Conservation (phyloP, 208 protist genomes). For the Willaertia magna region DNA sequence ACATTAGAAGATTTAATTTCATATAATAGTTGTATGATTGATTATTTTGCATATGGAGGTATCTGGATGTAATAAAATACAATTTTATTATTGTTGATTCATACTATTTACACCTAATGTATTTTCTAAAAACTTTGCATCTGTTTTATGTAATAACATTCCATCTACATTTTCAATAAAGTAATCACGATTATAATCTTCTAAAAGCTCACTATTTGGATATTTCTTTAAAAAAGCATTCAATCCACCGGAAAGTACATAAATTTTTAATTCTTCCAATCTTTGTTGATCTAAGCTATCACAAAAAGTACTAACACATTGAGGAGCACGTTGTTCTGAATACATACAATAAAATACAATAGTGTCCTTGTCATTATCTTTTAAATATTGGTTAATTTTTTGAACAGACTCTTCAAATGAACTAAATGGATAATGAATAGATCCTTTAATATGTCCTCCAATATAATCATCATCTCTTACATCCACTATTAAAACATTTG, state of each 20-base stretch:
- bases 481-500: neutral
- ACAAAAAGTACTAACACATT: neutral
- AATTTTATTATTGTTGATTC: too few relatives aligned
- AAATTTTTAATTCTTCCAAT: neutral
- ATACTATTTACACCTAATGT: too few relatives aligned
- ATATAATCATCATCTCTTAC: neutral
- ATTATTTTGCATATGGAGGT: neutral
- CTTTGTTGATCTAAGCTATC: neutral
- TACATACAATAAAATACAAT: neutral
- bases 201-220: neutral
- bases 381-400: too few relatives aligned
- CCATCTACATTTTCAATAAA: neutral
- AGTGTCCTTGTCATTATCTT: neutral
- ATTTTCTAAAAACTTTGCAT: neutral
- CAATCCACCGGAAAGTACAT: neutral
- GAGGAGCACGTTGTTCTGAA: neutral
- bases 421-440: neutral
- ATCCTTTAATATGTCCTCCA: neutral
- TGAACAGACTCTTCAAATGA: neutral
- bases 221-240: neutral
- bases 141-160: neutral
- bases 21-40: neutral
- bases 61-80: neutral
- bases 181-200: neutral
- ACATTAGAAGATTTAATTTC: neutral